These are phyloP conservation scores for Puccinellia tenuiflora DNA, from an alignment of 176 grass and related monocot genomes.

Conservation along the genomic window DNA sequence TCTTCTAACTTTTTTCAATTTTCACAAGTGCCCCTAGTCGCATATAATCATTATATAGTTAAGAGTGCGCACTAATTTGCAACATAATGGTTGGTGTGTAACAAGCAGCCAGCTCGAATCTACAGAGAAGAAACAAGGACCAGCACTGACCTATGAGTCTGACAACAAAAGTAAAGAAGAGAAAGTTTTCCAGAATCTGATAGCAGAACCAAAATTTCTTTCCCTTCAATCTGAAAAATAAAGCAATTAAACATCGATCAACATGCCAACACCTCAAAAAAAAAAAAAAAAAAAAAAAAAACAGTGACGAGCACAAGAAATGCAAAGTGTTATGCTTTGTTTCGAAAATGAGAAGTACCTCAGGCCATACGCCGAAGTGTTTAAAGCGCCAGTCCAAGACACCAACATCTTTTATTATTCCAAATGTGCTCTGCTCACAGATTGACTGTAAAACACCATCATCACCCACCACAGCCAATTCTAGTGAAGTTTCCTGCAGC, in stretches of 20 bases:
- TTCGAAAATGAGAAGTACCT: constrained; percentile 45
- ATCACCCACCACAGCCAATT: constrained; percentile 67
- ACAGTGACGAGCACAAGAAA: background rate
- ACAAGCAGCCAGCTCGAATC: background rate
- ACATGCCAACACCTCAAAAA: background rate
- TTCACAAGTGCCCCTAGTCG: background rate
- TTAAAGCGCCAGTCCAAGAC: constrained; percentile 62
- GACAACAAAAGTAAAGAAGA: constrained; percentile 76
- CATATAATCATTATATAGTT: background rate
- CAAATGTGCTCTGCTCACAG: constrained; percentile 85
- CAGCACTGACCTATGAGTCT: constrained; percentile 84
- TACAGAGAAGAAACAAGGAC: constrained; percentile 5
- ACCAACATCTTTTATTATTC: constrained; percentile 89
- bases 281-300: background rate
- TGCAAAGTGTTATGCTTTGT: background rate
- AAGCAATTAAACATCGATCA: background rate
- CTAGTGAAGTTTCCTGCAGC: constrained; percentile 86
- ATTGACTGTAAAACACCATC: constrained; percentile 84
- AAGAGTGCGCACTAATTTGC: background rate
- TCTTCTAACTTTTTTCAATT: background rate
- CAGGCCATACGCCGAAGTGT: constrained; percentile 26
- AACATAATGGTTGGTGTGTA: background rate
- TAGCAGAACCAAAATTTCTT: constrained; percentile 84
- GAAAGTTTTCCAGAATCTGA: constrained; percentile 99
- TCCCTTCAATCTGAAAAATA: constrained; percentile 63